Evolutionary conservation across 352 stramenopile species (phyloP), one percentile per base, ranked within the genome.

Genomic region (Globisporangium emineosum): DNA sequence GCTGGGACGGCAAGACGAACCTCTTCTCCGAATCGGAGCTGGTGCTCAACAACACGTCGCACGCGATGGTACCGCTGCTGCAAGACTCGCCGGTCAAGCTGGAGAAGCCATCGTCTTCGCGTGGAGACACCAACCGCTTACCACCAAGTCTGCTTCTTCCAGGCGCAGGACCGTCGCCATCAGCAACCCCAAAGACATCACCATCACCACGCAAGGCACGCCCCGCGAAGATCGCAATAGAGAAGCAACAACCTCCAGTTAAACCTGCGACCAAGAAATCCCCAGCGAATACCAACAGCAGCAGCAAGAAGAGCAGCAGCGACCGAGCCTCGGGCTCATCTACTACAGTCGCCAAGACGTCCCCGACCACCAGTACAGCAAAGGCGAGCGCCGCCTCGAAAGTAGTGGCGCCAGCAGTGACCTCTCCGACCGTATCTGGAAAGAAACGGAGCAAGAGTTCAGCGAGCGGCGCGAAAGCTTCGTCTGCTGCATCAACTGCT

Each of bases 1-100:
- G 64, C 23, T 70, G 64, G 64, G 59, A 70, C 33, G 64, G 64
- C 15, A 45, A 65, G 19, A 53, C 33, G 53, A 60, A 62, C 40
- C 37, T 70, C 23, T 70, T 70, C n/a, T 69, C 64, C n/a, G 33
- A 60, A 21, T 40, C 23, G n/a, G 50, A 35, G 2, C 29, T 17
- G 0, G 40, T 32, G 25, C 27, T 43, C n/a, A 45, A 50, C 8
- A 19, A 8, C 15, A 17, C 15, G 8, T 35, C 9, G 15, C 17
- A 62, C 1, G 3, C n/a, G 52, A 13, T 61, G 5, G 52, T 67
- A 17, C 53, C 62, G 42, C 43, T 62, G 2, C 40, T 52, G 51
- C 40, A 58, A 21, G 33, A 58, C 29, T 30, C 59, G 19, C 25
- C 47, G 19, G 40, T 47, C 17, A 47, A 47, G 40, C 15, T 6